A percentile compares a stretch with the other conserved stretches of the same genome.
phyloP scores from a whole-genome alignment of 345 rosid species.

The Carallia brachiata region DNA sequence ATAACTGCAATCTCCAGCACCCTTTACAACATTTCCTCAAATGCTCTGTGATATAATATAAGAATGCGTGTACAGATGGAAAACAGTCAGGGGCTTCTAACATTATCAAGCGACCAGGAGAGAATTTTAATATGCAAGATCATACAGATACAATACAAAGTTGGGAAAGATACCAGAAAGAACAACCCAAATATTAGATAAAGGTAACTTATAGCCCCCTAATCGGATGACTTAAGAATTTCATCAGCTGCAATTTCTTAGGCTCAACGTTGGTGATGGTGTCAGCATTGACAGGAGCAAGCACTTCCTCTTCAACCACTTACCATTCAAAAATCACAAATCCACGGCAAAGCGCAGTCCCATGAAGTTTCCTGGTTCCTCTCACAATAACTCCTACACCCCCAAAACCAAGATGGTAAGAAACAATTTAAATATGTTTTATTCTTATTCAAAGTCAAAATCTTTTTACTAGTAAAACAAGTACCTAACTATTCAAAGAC shows the following conservation, averaged over 20 bases:
- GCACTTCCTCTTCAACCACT: not conserved
- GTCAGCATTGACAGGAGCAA: conserved; percentile 1
- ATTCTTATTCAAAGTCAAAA: conserved; percentile 21
- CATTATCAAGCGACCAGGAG: too few relatives aligned
- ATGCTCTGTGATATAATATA: too few relatives aligned
- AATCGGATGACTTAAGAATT: not conserved
- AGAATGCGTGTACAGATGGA: too few relatives aligned
- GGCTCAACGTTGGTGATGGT: not conserved
- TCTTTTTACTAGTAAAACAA: conserved; percentile 9
- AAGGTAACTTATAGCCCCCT: not conserved
- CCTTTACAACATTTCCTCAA: too few relatives aligned
- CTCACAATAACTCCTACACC: not conserved
- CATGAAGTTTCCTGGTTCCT: conserved; percentile 14
- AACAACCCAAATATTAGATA: not conserved
- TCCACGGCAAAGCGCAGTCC: not conserved
- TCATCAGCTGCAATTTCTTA: not conserved
- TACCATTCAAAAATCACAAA: not conserved
- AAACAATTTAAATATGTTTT: not conserved
- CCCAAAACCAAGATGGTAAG: not conserved
- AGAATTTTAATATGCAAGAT: too few relatives aligned
- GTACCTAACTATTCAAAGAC: not conserved
- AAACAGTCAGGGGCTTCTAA: too few relatives aligned
- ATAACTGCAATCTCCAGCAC: too few relatives aligned
- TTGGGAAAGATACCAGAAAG: too few relatives aligned
- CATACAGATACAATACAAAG: too few relatives aligned